Base-by-base conservation (phyloP, 2,329 filamentous ascomycete species). In the Trichoderma harzianum region DNA sequence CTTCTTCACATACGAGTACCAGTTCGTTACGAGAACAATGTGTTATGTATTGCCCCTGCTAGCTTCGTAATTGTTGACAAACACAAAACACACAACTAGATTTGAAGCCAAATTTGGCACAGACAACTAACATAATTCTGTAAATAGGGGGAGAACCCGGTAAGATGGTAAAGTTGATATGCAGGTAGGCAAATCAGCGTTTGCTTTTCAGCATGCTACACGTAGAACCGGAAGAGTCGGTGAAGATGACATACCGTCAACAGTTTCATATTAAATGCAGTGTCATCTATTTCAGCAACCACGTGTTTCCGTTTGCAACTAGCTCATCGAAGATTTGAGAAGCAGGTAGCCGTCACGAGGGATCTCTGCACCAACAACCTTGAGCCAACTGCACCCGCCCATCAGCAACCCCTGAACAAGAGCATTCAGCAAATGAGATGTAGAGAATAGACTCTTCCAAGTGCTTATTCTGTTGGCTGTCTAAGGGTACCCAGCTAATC, bases 311-410 rank as follows among this genome's bases (percentile, higher is more conserved):
- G 39, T 61, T 28, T 69, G 30, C 30, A 39, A 24, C 28, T 28
- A 36, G n/a, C 3, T 14, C 0, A 32, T 60, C 34, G 16, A 62
- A 47, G 16, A 10, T 24, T 16, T 21, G n/a, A 53, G 36, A 61
- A 28, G 57, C 39, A 61, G 66, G 55, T 57, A 69, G 53, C 66
- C 66, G 66, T 69, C 28, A n/a, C 34, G 53, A 58, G 14, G 65
- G 12, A 58, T 7, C 12, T 32, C 18, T 24, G 21, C 26, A 12
- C 36, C n/a, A 47, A 47, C 53, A 14, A 6, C 11, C 21, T 5
- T 51, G 16, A 14, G 32, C 5, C 55, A 47, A 34, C 24, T 30
- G 55, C 60, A 36, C 16, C 28, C 24, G 24, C 26, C 53, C 16
- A 43, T n/a, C 28, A 28, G 66, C 5, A 36, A 36, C 18, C 39